phyloP scores from a whole-genome alignment of 768 basidiomycete genomes.

The Sistotremastrum suecicum region DNA sequence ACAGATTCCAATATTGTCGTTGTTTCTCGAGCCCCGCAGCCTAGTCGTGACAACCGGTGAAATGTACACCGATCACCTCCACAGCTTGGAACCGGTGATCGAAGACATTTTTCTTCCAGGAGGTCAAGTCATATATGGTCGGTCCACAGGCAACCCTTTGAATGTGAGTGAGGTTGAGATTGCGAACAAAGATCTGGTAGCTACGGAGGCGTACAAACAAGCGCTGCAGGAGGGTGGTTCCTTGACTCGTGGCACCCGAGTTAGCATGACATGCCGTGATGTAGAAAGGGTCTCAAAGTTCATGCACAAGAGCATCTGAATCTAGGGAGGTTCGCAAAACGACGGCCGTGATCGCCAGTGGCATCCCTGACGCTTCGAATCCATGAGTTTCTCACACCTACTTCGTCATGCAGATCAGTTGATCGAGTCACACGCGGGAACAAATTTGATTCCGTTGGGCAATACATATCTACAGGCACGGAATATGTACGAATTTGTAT shows the following conservation, averaged over 20 bases:
- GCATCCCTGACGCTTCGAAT: too few species aligned
- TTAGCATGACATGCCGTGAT: conserved; percentile 80
- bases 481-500: too few species aligned
- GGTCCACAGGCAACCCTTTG: conserved; percentile 10
- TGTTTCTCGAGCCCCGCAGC: conserved; percentile 78
- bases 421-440: too few species aligned
- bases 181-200: conserved; percentile 46
- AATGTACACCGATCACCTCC: conserved; percentile 61
- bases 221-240: conserved; percentile 33
- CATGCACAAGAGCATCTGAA: too few species aligned
- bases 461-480: too few species aligned
- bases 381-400: too few species aligned
- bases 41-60: conserved; percentile 58
- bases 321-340: too few species aligned
- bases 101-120: conserved; percentile 27
- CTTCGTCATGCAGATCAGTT: too few species aligned
- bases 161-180: conserved; percentile 22
- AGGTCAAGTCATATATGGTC: conserved; percentile 14
- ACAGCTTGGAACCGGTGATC: conserved; percentile 56
- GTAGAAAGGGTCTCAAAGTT: conserved; percentile 43
- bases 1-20: conserved; percentile 46
- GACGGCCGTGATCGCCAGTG: too few species aligned
- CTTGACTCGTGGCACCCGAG: conserved; percentile 44
- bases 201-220: conserved; percentile 22
- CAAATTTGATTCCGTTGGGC: too few species aligned